Percentiles rank a stretch among this genome's conserved stretches.
These are phyloP conservation scores for Neurospora sp. DNA, from an alignment of 495 filamentous ascomycete genomes.

Conservation along the genomic window DNA sequence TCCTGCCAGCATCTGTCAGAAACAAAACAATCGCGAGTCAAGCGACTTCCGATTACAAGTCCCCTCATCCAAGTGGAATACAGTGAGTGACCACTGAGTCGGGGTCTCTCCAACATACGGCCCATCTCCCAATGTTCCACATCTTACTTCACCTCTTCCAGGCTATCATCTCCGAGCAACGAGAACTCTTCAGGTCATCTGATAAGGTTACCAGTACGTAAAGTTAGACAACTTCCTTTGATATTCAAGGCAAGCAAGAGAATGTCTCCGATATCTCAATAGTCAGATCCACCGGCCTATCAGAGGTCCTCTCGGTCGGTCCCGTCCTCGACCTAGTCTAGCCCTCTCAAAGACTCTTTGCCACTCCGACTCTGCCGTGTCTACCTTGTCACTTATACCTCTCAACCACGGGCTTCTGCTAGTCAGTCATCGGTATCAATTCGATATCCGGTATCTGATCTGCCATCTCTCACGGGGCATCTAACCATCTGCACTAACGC, in stretches of 20 bases:
- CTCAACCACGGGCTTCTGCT: background rate
- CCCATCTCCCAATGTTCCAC: background rate
- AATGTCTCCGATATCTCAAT: background rate
- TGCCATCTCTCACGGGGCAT: background rate
- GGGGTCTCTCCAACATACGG: background rate
- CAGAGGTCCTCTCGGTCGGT: background rate
- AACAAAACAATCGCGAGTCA: background rate
- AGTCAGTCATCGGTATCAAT: background rate
- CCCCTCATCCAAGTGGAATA: background rate
- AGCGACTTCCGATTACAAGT: background rate
- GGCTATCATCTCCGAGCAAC: background rate
- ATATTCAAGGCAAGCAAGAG: background rate
- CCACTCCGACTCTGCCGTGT: background rate
- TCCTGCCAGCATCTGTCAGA: background rate
- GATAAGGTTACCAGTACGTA: background rate
- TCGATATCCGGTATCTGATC: background rate
- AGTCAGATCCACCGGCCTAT: background rate
- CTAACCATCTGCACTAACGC: background rate
- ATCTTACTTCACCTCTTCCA: background rate
- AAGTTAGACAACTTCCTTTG: background rate
- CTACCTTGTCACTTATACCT: too few relatives aligned
- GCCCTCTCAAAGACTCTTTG: background rate
- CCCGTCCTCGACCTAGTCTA: background rate
- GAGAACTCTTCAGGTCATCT: background rate
- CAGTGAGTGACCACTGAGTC: too few relatives aligned